Evolutionary conservation across 108 stramenopile genomes (phyloP), one percentile per base, ranked within the genome.

Genomic region (Parietichytrium sp.): DNA sequence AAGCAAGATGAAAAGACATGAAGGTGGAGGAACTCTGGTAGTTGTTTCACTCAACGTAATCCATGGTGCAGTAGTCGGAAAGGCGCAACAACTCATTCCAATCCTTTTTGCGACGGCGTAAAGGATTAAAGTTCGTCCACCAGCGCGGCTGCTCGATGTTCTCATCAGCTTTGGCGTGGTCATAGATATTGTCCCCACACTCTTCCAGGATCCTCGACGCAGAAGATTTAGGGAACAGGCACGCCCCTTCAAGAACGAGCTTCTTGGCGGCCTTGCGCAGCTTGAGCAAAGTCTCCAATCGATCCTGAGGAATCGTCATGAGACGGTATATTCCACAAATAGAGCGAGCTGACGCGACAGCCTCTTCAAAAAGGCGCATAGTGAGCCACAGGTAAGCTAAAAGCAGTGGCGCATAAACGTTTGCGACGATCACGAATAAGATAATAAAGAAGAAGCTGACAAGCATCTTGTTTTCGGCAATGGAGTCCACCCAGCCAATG

Each of bases 261-360:
- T n/a, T 6, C 42, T 72, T 72, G 61, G 61, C 61, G 33, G 23
- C 38, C 61, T 13, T 7, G 33, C 61, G 61, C 29, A 72, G 61
- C 7, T 15, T 25, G 1, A 72, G 3, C 7, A 72, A 42, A 10
- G 18, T 72, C 20, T 25, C 16, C 3, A 72, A 27, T 45, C 45
- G 23, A n/a, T 38, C n/a, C 38, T 38, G 38, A 1, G 61, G 1
- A 10, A 72, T 72, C 38, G 25, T 25, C 61, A 72, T 72, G 20
- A 72, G 61, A 27, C 61, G 61, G 42, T 72, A 72, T 10, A 72
- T 72, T 6, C 61, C 61, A n/a, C 61, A 72, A 72, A 72, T 72
- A 42, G 61, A 72, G 20, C 61, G 33, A n/a, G 61, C 61, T 7
- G 61, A 72, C 42, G 61, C 61, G 6, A 72, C 61, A 6, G 61